Conservation (phyloP, 495 filamentous ascomycete species). For the Xylaria nigripes region DNA sequence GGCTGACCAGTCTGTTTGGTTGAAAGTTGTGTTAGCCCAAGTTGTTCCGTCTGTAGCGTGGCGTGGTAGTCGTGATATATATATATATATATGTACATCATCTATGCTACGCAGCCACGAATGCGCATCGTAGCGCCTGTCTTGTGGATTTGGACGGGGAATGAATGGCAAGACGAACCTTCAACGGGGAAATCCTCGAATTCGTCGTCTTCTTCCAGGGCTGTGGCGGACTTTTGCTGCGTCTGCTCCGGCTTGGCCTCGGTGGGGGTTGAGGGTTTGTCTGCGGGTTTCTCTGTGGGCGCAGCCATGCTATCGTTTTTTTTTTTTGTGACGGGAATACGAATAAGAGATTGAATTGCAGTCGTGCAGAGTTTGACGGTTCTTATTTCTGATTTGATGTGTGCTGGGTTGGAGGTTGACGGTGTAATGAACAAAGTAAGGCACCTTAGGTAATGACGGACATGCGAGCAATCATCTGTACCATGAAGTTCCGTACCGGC, state of each 20-base stretch:
- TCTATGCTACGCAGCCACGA: neutral
- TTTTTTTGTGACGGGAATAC: neutral
- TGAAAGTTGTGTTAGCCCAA: neutral
- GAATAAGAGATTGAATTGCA: neutral
- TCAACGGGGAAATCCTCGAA: slow-evolving; percentile 99
- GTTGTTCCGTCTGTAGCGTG: neutral
- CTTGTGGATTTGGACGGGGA: neutral
- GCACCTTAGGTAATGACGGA: neutral
- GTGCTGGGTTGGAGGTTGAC: neutral
- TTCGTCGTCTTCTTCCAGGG: slow-evolving; percentile 94
- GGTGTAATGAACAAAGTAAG: neutral
- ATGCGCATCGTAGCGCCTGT: neutral
- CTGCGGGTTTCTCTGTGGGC: slow-evolving; percentile 23
- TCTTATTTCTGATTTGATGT: neutral
- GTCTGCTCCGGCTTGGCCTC: slow-evolving; percentile 38
- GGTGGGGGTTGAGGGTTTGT: slow-evolving; percentile 31
- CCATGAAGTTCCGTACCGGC: too few relatives aligned
- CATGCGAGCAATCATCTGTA: neutral
- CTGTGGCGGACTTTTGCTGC: slow-evolving; percentile 38
- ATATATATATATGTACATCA: neutral
- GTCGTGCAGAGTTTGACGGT: neutral
- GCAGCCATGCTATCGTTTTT: slow-evolving; percentile 15
- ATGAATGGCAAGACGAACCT: slow-evolving; percentile 53
- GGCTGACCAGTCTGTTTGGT: slow-evolving; percentile 66
- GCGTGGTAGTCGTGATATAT: neutral